Conservation (phyloP, 2,329 filamentous ascomycete species). For the Aspergillus aculeatus region DNA sequence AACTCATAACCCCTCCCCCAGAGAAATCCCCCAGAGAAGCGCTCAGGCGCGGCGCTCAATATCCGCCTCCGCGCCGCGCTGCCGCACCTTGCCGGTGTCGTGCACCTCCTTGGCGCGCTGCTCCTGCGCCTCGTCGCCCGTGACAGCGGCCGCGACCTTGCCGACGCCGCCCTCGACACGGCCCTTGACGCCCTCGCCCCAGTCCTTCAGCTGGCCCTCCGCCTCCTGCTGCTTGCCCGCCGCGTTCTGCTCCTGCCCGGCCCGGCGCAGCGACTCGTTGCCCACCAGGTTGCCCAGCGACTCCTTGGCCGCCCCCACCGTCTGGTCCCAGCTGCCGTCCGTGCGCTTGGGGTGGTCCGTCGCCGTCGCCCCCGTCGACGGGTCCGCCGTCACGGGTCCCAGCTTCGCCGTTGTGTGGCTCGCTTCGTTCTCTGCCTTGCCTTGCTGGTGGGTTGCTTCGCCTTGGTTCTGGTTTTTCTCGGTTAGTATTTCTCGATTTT, state of each 20-base stretch:
- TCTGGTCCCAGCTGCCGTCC: constrained; percentile 81
- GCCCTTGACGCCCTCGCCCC: constrained; percentile 64
- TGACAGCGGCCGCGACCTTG: constrained; percentile 67
- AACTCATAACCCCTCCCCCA: not conserved
- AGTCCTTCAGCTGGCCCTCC: constrained; percentile 74
- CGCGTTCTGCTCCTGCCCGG: constrained; percentile 74
- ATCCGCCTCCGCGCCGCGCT: constrained; percentile 80
- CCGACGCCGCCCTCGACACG: constrained; percentile 72
- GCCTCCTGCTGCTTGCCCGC: constrained; percentile 80
- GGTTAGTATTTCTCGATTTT: too few relatives aligned
- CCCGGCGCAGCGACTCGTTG: constrained; percentile 69
- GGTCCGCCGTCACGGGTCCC: constrained; percentile 66
- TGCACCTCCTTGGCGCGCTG: constrained; percentile 62
- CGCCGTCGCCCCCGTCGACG: constrained; percentile 66
- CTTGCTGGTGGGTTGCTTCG: constrained; percentile 64
- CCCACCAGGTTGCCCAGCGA: constrained; percentile 72
- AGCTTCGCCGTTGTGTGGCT: constrained; percentile 73
- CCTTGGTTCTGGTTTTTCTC: constrained; percentile 52
- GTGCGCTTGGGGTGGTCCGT: constrained; percentile 71
- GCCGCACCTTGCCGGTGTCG: constrained; percentile 77
- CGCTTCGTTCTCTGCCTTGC: constrained; percentile 65
- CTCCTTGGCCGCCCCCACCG: constrained; percentile 82
- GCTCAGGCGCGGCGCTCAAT: constrained; percentile 59
- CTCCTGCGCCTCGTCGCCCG: constrained; percentile 67
- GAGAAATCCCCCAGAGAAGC: not conserved